Evolutionary conservation across 306 rosid genomes (phyloP), one percentile per base, ranked within the genome.

Genomic region (Cicer bijugum): DNA sequence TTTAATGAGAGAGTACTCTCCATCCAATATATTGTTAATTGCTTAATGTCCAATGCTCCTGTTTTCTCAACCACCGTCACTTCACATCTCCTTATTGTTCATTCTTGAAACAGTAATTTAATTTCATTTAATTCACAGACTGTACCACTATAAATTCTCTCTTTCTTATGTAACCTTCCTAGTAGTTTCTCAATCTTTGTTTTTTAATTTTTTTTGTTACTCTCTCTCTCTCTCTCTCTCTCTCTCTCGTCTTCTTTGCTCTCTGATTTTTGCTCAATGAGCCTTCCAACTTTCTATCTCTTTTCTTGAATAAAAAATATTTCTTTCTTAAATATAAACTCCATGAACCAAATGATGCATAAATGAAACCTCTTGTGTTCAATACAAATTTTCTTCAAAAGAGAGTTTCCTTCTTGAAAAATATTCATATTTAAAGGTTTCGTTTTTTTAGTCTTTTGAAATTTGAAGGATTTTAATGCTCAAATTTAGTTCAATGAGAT

Each of bases 401-500:
- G 4, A 11, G 12, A 1, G 39, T 67, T 20, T 51, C 6, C 7
- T 65, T 60, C 51, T 52, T 5, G 35, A 28, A 28, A 4, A 3
- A 2, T 28, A 28, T 28, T 28, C 35, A 28, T 45, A 28, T 59
- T 73, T 60, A 38, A 42, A 47, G n/a, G 11, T 65, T 73, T 45
- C 6, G 15, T 58, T 9, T 28, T 17, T 17, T 39, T 39, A 9
- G 11, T 55, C 44, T 47, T 62, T 64, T 17, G 56, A 65, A 43
- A 48, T 67, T 45, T 9, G 55, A 10, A 75, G 9, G 6, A 52
- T 15, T 7, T 50, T 44, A 72, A 19, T 45, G 46, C 45, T 77
- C 45, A 77, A 46, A 38, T 11, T 62, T 79, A 52, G 60, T 66
- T 33, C 85, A 77, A 90, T 93, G 98, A 82, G 83, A 72, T 17